Conservation (phyloP, 2,329 filamentous ascomycete genomes). For the Monosporascus cannonballus region DNA sequence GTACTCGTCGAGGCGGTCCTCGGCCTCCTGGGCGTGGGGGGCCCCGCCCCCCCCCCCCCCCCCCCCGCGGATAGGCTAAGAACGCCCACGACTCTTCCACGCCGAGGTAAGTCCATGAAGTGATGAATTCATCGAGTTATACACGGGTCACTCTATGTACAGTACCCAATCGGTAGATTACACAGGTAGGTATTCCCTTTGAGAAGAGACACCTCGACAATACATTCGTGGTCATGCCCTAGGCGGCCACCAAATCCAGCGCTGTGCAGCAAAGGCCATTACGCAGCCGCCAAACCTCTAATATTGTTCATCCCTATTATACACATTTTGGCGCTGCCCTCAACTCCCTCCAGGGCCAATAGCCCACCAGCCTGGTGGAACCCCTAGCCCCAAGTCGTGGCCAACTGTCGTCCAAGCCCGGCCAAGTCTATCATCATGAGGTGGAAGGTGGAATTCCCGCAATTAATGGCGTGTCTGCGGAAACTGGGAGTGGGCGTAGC, state of each 20-base stretch:
- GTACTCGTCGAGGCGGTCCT: no score
- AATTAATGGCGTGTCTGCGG: constrained; percentile 1
- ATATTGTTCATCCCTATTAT: not conserved
- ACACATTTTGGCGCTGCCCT: not conserved
- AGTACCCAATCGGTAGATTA: not conserved
- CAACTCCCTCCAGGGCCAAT: not conserved
- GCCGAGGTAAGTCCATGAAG: not conserved
- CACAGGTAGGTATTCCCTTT: not conserved
- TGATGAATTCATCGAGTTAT: not conserved
- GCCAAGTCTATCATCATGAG: constrained; percentile 13
- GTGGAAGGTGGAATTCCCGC: constrained; percentile 8
- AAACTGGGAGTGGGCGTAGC: constrained; percentile 5
- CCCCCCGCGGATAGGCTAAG: no score
- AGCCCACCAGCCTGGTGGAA: no score
- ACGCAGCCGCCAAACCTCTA: not conserved
- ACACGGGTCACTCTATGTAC: not conserved
- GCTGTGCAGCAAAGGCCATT: not conserved
- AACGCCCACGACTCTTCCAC: not conserved
- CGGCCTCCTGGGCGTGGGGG: no score
- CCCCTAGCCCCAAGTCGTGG: not conserved
- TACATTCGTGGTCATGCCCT: not conserved
- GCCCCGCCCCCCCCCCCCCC: no score
- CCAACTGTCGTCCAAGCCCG: not conserved
- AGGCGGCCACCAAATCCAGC: not conserved
- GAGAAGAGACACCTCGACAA: not conserved